A percentile compares a stretch with the other conserved stretches of the same genome.
phyloP scores from a whole-genome alignment of 768 basidiomycete species.

The Rhizopogon sp. region DNA sequence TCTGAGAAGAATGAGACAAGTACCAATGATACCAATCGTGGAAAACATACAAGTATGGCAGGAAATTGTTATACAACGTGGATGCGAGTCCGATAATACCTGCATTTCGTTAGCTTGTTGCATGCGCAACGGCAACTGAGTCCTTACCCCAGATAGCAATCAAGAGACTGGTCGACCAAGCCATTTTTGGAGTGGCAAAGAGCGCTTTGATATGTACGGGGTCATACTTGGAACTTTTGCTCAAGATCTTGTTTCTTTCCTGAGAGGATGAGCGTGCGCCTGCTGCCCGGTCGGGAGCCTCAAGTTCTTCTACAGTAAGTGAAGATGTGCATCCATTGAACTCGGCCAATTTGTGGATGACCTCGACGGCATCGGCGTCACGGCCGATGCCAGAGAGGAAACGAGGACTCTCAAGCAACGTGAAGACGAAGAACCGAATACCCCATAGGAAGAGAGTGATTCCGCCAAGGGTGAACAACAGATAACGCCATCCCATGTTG shows the following conservation, averaged over 20 bases:
- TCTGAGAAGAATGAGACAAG: constrained; percentile 26
- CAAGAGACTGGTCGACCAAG: constrained; percentile 59
- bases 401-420: constrained; percentile 51
- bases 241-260: constrained; percentile 23
- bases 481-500: constrained; percentile 66
- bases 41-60: constrained; percentile 44
- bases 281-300: constrained; percentile 21
- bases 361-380: constrained; percentile 45
- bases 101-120: constrained; percentile 17
- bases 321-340: constrained; percentile 41
- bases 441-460: constrained; percentile 49
- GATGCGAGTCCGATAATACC: constrained; percentile 72
- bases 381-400: constrained; percentile 50
- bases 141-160: constrained; percentile 38
- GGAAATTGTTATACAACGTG: constrained; percentile 56
- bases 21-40: background rate
- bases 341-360: constrained; percentile 43
- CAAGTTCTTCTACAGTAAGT: constrained; percentile 42
- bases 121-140: constrained; percentile 18
- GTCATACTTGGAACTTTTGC: constrained; percentile 37
- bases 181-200: constrained; percentile 60
- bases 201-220: constrained; percentile 49
- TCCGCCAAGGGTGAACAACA: constrained; percentile 48
- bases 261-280: constrained; percentile 6
- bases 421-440: constrained; percentile 48